phyloP scores from a whole-genome alignment of 78 protist genomes.

The Guillardia theta region DNA sequence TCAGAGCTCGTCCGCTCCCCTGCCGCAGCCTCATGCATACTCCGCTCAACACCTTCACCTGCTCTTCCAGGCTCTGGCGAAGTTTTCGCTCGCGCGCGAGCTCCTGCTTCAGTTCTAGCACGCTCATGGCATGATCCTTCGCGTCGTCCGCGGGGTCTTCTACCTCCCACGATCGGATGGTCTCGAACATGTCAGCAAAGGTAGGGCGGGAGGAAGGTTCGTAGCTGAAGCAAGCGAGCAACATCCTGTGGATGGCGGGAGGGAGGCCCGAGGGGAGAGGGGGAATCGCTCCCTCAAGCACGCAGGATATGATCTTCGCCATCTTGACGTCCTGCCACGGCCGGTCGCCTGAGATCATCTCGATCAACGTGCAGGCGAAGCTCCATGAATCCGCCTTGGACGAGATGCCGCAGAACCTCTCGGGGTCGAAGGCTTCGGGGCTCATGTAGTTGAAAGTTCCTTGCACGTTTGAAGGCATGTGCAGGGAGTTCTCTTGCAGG shows the following conservation, averaged over 20 bases:
- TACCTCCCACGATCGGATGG: not conserved
- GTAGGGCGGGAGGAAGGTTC: not conserved
- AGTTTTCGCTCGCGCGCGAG: too few species aligned
- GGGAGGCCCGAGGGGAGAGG: not conserved
- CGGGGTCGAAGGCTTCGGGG: conserved; percentile 39
- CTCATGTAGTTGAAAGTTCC: conserved; percentile 20
- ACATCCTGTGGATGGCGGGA: not conserved
- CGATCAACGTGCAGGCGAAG: not conserved
- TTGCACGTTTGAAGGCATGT: conserved; percentile 10
- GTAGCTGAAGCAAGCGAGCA: not conserved
- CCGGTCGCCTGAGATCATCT: not conserved
- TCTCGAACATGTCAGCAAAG: not conserved
- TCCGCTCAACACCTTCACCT: too few species aligned
- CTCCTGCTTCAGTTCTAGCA: too few species aligned
- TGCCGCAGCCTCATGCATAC: too few species aligned
- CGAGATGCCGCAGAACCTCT: conserved; percentile 3
- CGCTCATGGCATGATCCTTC: not conserved
- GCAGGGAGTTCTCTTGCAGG: not conserved
- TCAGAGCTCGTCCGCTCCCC: too few species aligned
- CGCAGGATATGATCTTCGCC: not conserved
- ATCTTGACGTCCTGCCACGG: conserved; percentile 13
- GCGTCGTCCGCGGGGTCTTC: not conserved
- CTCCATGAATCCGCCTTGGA: not conserved
- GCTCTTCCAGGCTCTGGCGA: too few species aligned
- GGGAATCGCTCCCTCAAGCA: not conserved